These are phyloP conservation scores for Suillus bovinus DNA, from an alignment of 768 basidiomycete species.

Conservation along the genomic window DNA sequence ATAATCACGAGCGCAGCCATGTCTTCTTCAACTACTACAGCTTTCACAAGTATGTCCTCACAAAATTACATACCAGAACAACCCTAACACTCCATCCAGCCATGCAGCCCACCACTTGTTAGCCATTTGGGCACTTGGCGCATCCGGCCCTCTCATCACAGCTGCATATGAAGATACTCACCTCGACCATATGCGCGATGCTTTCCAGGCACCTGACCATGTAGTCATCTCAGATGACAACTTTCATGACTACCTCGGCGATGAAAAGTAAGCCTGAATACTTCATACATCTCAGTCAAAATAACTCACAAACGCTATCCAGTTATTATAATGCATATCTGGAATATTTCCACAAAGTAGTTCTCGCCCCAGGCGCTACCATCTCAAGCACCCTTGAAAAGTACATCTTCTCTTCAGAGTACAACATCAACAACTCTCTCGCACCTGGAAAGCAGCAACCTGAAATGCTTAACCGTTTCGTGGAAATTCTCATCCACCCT, in stretches of 20 bases:
- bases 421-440: constrained; percentile 40
- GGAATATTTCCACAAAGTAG: constrained; percentile 30
- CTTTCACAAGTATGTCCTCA: constrained; percentile 31
- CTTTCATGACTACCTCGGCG: constrained; percentile 28
- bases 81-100: constrained; percentile 25
- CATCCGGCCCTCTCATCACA: constrained; percentile 39
- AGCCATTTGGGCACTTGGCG: constrained; percentile 64
- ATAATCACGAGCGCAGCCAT: constrained; percentile 56
- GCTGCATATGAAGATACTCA: constrained; percentile 44
- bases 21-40: constrained; percentile 49
- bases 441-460: constrained; percentile 39
- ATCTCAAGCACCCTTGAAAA: constrained; percentile 52
- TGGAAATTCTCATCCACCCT: constrained; percentile 64
- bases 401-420: constrained; percentile 55
- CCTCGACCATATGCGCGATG: constrained; percentile 37
- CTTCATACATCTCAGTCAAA: neutral
- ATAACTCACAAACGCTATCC: neutral
- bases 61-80: neutral
- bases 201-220: constrained; percentile 28
- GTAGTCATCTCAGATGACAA: constrained; percentile 25
- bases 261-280: constrained; percentile 29
- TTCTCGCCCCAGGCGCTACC: constrained; percentile 28
- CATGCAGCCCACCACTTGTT: constrained; percentile 60
- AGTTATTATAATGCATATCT: constrained; percentile 36
- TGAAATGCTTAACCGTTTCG: constrained; percentile 58